A percentile compares a stretch with the other conserved stretches of the same genome.
Conservation (phyloP, 108 stramenopile genomes). For the Fragilariopsis cylindrus region DNA sequence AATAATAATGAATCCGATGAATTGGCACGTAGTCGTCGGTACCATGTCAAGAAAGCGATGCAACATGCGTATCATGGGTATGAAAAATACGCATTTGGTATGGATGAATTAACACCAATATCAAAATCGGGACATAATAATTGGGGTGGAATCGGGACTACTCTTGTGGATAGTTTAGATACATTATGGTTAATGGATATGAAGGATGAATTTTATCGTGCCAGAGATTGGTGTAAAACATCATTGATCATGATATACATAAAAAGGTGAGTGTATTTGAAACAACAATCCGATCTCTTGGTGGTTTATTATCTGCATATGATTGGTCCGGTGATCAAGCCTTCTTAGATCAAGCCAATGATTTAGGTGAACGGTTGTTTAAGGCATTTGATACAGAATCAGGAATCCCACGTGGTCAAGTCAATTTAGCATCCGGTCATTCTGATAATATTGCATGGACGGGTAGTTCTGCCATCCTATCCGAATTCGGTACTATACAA, state of each 20-base stretch:
- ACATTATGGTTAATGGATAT: slow-evolving; percentile 96
- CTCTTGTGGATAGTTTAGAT: slow-evolving; percentile 94
- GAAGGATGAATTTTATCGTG: slow-evolving; percentile 91
- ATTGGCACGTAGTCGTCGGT: slow-evolving; percentile 66
- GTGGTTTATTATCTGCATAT: slow-evolving; percentile 93
- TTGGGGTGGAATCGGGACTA: slow-evolving; percentile 93
- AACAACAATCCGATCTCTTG: slow-evolving; percentile 96
- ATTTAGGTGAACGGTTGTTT: slow-evolving; percentile 65
- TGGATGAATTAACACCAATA: slow-evolving; percentile 78
- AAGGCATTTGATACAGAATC: slow-evolving; percentile 62
- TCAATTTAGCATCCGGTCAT: slow-evolving; percentile 50
- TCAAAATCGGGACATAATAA: slow-evolving; percentile 42
- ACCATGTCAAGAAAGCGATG: slow-evolving; percentile 71
- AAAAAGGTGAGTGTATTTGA: slow-evolving; percentile 91
- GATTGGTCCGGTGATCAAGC: slow-evolving; percentile 69
- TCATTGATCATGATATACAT: slow-evolving; percentile 53
- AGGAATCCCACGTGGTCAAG: slow-evolving; percentile 67
- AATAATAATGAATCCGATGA: slow-evolving; percentile 43
- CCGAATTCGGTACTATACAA: slow-evolving; percentile 90
- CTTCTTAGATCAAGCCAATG: slow-evolving; percentile 77
- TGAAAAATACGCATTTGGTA: slow-evolving; percentile 77
- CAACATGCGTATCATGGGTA: slow-evolving; percentile 74
- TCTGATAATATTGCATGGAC: slow-evolving; percentile 56
- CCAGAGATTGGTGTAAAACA: slow-evolving; percentile 83
- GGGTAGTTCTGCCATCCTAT: slow-evolving; percentile 44